Evolutionary conservation across 768 basidiomycete genomes (phyloP).

Genomic region (Trametes cubensis): DNA sequence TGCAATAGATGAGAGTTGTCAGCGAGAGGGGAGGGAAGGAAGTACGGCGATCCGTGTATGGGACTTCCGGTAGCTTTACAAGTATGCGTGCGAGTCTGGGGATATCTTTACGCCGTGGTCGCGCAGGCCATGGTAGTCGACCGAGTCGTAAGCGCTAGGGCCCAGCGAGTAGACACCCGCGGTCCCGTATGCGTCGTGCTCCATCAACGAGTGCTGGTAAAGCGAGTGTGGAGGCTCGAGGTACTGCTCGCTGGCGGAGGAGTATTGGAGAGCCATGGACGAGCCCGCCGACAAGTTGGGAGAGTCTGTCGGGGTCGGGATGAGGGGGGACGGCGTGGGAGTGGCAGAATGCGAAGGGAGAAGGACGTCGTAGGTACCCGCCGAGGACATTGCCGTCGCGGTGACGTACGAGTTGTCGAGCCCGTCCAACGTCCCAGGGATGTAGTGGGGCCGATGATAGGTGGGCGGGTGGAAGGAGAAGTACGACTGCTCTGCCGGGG

Average conservation of each 20-base stretch:
- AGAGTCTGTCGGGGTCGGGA: slow-evolving; percentile 18
- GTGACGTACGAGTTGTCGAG: slow-evolving; percentile 14
- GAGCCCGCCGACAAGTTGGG: slow-evolving; percentile 1
- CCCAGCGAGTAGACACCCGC: background rate
- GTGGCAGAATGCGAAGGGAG: slow-evolving; percentile 15
- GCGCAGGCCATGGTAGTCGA: slow-evolving; percentile 38
- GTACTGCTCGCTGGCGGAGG: slow-evolving; percentile 7
- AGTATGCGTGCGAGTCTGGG: slow-evolving; percentile 8
- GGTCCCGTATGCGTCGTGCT: background rate
- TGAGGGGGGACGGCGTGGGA: slow-evolving; percentile 16
- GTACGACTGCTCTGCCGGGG: slow-evolving; percentile 7
- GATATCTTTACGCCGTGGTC: slow-evolving; percentile 30
- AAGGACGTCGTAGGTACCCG: slow-evolving; percentile 13
- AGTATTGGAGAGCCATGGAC: slow-evolving; percentile 13
- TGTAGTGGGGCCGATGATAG: slow-evolving; percentile 9
- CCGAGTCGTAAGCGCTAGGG: slow-evolving; percentile 29
- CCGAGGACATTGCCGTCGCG: background rate
- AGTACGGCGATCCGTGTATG: background rate
- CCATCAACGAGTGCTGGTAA: slow-evolving; percentile 1
- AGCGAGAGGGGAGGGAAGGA: background rate
- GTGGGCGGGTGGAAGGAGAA: slow-evolving; percentile 12
- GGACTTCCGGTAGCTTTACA: background rate
- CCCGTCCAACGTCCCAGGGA: background rate
- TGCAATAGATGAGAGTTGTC: background rate
- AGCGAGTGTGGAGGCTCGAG: slow-evolving; percentile 18